These are phyloP conservation scores for Wickerhamomyces ciferrii DNA, from an alignment of 805 yeast species.

Conservation along the genomic window DNA sequence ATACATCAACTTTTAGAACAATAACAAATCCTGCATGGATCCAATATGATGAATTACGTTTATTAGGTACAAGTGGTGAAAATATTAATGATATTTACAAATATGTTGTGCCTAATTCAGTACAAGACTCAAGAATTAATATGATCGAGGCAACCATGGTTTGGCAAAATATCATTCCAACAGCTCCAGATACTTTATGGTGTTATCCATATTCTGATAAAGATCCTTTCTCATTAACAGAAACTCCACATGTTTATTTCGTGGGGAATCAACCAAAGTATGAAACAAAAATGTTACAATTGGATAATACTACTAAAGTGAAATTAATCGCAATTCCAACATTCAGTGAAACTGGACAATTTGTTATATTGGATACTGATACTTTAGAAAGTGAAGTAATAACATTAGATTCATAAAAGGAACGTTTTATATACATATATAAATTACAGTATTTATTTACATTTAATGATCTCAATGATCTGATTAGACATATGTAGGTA, in stretches of 20 bases:
- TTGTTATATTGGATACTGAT: slow-evolving; percentile 55
- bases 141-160: slow-evolving; percentile 62
- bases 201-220: slow-evolving; percentile 72
- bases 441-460: slow-evolving; percentile 1
- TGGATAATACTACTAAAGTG: slow-evolving; percentile 35
- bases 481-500: no score
- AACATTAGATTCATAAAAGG: slow-evolving; percentile 9
- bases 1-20: slow-evolving; percentile 30
- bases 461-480: background rate
- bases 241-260: slow-evolving; percentile 82
- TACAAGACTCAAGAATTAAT: slow-evolving; percentile 34
- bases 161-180: slow-evolving; percentile 89
- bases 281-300: slow-evolving; percentile 36
- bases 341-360: slow-evolving; percentile 59
- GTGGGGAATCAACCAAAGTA: slow-evolving; percentile 78
- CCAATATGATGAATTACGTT: slow-evolving; percentile 46
- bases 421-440: slow-evolving; percentile 3
- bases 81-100: slow-evolving; percentile 72
- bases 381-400: slow-evolving; percentile 53
- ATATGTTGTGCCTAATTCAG: slow-evolving; percentile 44
- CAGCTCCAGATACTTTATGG: slow-evolving; percentile 94
- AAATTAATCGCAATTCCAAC: slow-evolving; percentile 65
- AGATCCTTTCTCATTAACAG: slow-evolving; percentile 79
- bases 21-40: slow-evolving; percentile 75
- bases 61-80: slow-evolving; percentile 82